These are phyloP conservation scores for Terfezia claveryi DNA, from an alignment of 495 filamentous ascomycete species.

Conservation along the genomic window DNA sequence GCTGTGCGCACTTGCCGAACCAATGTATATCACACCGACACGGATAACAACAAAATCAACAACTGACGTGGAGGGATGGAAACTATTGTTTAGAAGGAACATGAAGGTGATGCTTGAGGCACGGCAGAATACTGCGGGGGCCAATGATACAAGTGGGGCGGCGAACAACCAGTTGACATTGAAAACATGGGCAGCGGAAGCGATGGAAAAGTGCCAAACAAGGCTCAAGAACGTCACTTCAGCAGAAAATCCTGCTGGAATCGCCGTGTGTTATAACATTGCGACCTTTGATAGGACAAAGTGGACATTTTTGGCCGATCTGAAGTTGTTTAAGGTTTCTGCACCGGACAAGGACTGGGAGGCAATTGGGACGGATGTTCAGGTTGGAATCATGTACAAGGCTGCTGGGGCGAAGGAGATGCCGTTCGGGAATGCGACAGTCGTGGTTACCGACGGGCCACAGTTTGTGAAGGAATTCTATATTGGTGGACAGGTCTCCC, in stretches of 20 bases:
- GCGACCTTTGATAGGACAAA: conserved; percentile 35
- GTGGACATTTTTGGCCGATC: conserved; percentile 47
- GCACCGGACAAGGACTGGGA: conserved; percentile 33
- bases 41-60: conserved; percentile 1
- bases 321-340: conserved; percentile 43
- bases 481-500: conserved; percentile 19
- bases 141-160: conserved; percentile 6
- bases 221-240: conserved; percentile 7
- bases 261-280: conserved; percentile 63
- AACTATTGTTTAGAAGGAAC: conserved; percentile 8
- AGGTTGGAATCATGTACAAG: conserved; percentile 34
- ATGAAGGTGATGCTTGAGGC: conserved; percentile 9
- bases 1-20: conserved; percentile 14
- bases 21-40: background rate
- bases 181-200: conserved; percentile 16
- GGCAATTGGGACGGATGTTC: conserved; percentile 33
- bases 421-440: conserved; percentile 13
- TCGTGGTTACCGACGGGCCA: conserved; percentile 3
- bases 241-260: conserved; percentile 42
- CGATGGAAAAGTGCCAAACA: conserved; percentile 11
- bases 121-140: conserved; percentile 9
- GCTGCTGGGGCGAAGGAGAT: conserved; percentile 33
- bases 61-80: conserved; percentile 2
- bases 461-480: conserved; percentile 14
- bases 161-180: conserved; percentile 12